Base-by-base conservation (phyloP, 805 yeast species). In the Myxozyma melibiosi region DNA sequence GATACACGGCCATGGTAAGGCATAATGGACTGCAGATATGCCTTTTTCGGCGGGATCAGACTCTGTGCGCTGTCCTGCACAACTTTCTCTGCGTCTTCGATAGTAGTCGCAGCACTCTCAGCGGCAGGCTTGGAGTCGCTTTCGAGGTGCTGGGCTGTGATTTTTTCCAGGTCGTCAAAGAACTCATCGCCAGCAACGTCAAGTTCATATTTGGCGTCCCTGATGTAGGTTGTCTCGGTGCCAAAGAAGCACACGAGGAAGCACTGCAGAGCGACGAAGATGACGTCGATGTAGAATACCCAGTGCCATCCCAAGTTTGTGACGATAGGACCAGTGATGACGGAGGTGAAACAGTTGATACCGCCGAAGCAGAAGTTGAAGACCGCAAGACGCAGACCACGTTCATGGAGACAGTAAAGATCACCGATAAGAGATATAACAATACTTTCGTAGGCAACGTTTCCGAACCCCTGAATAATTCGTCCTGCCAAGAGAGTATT, bases 261-360 rank as follows among this genome's bases (percentile, higher is more conserved):
- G 18, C 31, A 16, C 14, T 46, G 41, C 20, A 35, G 16, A 5
- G 51, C 41, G 24, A 46, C 31, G 22, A 46, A 35, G 9, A 18
- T 20, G 2, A 37, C n/a, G 41, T 33, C 33, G 22, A 46, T 37
- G 41, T 46, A 46, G 20, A 46, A 46, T 28, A 27, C 11, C 24
- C 25, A 25, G 3, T 16, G 34, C 77, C 83, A 83, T 7, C 81
- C 79, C 27, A 75, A 70, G 28, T 75, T 77, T 48, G 78, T 76
- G 30, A 76, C 75, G 53, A 83, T 79, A 61, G 80, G 79, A 8
- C 85, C 85, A 9, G 85, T 84, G 45, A 81, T 73, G 64, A 82
- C 73, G 4, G 86, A 85, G 2, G 85, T 85, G 54, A 80, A 68
- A 62, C 73, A 83, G 43, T 81, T 78, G 4, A 84, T 80, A 7